Conservation (phyloP, 768 basidiomycete genomes). For the Stropharia rugosoannulata region DNA sequence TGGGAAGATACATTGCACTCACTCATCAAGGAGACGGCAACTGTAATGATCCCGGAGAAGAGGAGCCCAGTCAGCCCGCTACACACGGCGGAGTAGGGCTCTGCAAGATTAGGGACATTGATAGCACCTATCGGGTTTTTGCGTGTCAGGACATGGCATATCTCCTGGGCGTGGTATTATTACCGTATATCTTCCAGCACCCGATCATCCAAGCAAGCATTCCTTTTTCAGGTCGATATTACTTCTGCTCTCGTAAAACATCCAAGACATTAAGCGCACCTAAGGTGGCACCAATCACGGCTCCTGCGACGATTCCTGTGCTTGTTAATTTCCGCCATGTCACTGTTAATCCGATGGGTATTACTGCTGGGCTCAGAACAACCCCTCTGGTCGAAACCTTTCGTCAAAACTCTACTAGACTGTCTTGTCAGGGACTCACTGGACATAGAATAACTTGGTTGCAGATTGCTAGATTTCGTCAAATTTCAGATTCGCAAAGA, state of each 20-base stretch:
- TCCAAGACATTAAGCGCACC: constrained; percentile 15
- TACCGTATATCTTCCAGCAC: constrained; percentile 49
- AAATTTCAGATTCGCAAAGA: neutral
- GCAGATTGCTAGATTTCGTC: neutral
- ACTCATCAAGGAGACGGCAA: constrained; percentile 35
- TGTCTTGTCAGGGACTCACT: constrained; percentile 26
- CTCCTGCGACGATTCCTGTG: constrained; percentile 37
- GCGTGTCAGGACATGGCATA: neutral
- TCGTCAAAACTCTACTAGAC: neutral
- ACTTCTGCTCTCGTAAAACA: neutral
- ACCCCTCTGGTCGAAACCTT: constrained; percentile 35
- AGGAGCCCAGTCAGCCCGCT: constrained; percentile 36
- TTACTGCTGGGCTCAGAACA: constrained; percentile 47
- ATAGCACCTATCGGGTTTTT: constrained; percentile 26
- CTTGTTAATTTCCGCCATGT: constrained; percentile 45
- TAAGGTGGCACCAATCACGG: constrained; percentile 37
- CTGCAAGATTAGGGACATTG: constrained; percentile 33
- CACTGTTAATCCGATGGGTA: constrained; percentile 46
- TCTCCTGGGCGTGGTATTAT: neutral
- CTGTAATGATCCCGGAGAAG: constrained; percentile 35
- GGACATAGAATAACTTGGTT: constrained; percentile 41
- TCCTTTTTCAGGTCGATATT: constrained; percentile 1
- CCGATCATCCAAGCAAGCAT: constrained; percentile 53
- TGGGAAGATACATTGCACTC: neutral
- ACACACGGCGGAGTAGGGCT: constrained; percentile 38